Evolutionary conservation across 352 stramenopile genomes (phyloP).

Genomic region (Hyaloperonospora arabidopsidis): DNA sequence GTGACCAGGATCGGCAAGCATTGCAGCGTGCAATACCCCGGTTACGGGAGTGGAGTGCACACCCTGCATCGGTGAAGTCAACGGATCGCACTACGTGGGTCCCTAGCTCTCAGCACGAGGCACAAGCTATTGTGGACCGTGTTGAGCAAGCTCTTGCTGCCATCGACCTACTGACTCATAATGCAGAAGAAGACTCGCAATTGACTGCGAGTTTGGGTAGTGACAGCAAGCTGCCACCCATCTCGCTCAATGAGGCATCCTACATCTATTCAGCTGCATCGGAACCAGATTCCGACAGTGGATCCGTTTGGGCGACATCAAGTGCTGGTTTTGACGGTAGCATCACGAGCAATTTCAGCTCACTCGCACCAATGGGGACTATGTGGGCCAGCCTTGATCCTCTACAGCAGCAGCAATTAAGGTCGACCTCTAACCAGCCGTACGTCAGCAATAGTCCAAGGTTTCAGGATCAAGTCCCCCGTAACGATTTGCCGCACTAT

Average conservation of each 20-base stretch:
- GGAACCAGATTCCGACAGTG: conserved; percentile 12
- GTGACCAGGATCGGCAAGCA: conserved; percentile 42
- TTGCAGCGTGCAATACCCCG: conserved; percentile 41
- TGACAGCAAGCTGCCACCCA: conserved; percentile 29
- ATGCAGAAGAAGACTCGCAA: conserved; percentile 13
- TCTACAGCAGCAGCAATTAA: conserved; percentile 19
- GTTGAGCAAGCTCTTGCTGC: conserved; percentile 46
- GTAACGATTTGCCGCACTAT: neutral
- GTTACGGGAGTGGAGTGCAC: conserved; percentile 50
- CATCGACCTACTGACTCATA: conserved; percentile 7
- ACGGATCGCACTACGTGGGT: conserved; percentile 36
- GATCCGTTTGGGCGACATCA: conserved; percentile 11
- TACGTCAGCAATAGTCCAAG: no score
- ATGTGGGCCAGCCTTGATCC: conserved; percentile 29
- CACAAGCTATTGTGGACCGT: conserved; percentile 42
- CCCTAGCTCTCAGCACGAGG: conserved; percentile 43
- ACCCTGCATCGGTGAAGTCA: conserved; percentile 27
- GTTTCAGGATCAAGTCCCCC: no score
- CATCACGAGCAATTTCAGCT: conserved; percentile 21
- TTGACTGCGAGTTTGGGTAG: conserved; percentile 12
- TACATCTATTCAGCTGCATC: conserved; percentile 35
- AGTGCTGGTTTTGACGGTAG: conserved; percentile 15
- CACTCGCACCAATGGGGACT: conserved; percentile 15
- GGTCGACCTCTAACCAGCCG: conserved; percentile 25
- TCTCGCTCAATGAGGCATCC: conserved; percentile 30